Conservation (phyloP, 2,329 filamentous ascomycete genomes). For the Colletotrichum simmondsii region DNA sequence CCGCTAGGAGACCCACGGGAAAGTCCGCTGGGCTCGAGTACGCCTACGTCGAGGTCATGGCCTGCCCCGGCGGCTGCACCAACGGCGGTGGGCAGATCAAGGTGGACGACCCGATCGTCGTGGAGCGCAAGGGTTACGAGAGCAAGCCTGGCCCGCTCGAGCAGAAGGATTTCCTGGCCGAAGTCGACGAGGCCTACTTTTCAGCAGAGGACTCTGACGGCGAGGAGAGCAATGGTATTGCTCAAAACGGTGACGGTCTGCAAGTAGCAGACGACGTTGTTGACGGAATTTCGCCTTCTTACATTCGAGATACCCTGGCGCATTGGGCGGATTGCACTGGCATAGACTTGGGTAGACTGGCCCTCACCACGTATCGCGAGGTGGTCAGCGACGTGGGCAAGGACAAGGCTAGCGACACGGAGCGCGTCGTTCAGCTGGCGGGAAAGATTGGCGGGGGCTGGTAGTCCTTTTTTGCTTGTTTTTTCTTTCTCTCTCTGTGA, state of each 20-base stretch:
- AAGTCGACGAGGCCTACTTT: slow-evolving; percentile 91
- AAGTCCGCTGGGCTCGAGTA: slow-evolving; percentile 72
- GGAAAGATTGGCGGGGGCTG: slow-evolving; percentile 94
- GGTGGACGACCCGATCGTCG: slow-evolving; percentile 78
- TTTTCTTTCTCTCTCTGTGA: not conserved
- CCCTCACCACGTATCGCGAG: slow-evolving; percentile 88
- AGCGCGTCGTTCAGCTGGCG: slow-evolving; percentile 87
- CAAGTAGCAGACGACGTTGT: slow-evolving; percentile 58
- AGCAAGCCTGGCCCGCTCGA: slow-evolving; percentile 77
- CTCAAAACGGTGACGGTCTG: slow-evolving; percentile 39
- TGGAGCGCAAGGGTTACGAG: slow-evolving; percentile 57
- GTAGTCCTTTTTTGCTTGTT: slow-evolving; percentile 60
- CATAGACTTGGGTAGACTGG: slow-evolving; percentile 77
- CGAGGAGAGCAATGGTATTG: slow-evolving; percentile 36
- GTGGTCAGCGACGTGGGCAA: slow-evolving; percentile 97
- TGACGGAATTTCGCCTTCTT: slow-evolving; percentile 72
- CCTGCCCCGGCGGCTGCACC: slow-evolving; percentile 97
- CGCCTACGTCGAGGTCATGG: slow-evolving; percentile 98
- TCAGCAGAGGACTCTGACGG: slow-evolving; percentile 71
- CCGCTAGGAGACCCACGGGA: slow-evolving; percentile 62
- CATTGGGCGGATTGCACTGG: slow-evolving; percentile 82
- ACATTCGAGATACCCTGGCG: slow-evolving; percentile 75
- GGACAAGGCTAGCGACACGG: slow-evolving; percentile 73
- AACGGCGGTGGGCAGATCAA: slow-evolving; percentile 98
- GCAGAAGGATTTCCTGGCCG: slow-evolving; percentile 86